These are phyloP conservation scores for Rhodamnia argentea DNA, from an alignment of 345 rosid species.

Conservation along the genomic window DNA sequence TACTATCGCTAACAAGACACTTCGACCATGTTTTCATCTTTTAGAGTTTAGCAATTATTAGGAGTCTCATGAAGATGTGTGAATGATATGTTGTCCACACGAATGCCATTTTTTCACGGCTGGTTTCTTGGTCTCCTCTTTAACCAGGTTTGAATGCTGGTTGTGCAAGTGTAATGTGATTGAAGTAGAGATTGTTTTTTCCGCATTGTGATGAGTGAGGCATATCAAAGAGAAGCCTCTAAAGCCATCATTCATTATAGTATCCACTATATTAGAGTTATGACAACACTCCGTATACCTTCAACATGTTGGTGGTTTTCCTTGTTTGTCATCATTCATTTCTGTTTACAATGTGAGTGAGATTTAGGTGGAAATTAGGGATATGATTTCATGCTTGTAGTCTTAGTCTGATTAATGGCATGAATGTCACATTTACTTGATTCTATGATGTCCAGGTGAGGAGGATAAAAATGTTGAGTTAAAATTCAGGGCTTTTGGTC, in stretches of 20 bases:
- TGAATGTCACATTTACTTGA: not conserved
- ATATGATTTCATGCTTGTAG: not conserved
- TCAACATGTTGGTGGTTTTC: not conserved
- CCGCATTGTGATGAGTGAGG: not conserved
- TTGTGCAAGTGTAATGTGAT: not conserved
- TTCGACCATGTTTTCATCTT: not conserved
- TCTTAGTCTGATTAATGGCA: not conserved
- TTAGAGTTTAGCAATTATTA: not conserved
- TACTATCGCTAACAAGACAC: not conserved
- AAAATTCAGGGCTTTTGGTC: slow-evolving; percentile 48
- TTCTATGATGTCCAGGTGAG: slow-evolving; percentile 39
- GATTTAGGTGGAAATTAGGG: not conserved
- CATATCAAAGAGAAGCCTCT: not conserved
- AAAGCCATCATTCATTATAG: not conserved
- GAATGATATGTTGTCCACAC: not conserved
- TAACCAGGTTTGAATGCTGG: not conserved
- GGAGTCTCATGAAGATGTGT: not conserved
- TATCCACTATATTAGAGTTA: not conserved
- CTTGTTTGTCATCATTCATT: not conserved
- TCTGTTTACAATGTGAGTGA: not conserved
- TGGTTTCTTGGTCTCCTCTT: not conserved
- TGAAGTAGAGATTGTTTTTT: not conserved
- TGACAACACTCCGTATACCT: not conserved
- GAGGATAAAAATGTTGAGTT: slow-evolving; percentile 67
- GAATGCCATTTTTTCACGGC: not conserved